Base-by-base conservation (phyloP, 306 rosid genomes). In the Lathyrus tuberosus region DNA sequence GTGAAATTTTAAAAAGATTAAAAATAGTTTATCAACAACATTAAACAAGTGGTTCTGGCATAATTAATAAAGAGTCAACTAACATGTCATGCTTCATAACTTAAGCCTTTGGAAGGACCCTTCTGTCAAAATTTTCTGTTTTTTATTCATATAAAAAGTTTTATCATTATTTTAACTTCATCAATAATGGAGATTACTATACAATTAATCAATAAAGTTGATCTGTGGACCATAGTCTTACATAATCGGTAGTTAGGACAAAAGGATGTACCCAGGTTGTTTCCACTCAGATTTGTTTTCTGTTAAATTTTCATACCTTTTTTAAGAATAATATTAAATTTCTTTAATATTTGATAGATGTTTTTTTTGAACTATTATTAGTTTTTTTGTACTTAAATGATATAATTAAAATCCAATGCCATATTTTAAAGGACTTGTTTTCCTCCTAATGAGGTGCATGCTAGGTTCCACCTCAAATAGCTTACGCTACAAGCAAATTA, bases 181-280 rank as follows among this genome's bases (percentile, higher is more conserved):
- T 51, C 46, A 73, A 73, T 59, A 43, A 77, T 69, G 56, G 48
- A 3, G 10, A 69, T 38, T 65, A 67, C 52, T 6, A 22, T 35
- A 11, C 8, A 49, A 67, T 69, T 69, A 65, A 73, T 38, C 43
- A 26, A 28, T 44, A 46, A 73, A 47, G 72, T 75, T 38, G 35
- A 67, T 0, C 5, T 5, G 75, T 74, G 72, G 83, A 37, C 78
- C 76, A 80, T 70, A 59, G 65, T 75, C 52, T 69, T 43, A 37
- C 47, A 28, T 48, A 47, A 48, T 65, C 31, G 65, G 60, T 64
- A 16, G 65, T 74, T 74, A 67, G 53, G 75, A 51, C 40, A 57
- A 57, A 59, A 30, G 49, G 49, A 49, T n/a, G 38, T 17, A 49
- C 42, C 72, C 62, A 31, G 71, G 43, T 44, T 53, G 63, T 38